A percentile compares a stretch with the other conserved stretches of the same genome.
Evolutionary conservation across 164 flowering plant species (phyloP).

Genomic region (Amborella trichopoda): DNA sequence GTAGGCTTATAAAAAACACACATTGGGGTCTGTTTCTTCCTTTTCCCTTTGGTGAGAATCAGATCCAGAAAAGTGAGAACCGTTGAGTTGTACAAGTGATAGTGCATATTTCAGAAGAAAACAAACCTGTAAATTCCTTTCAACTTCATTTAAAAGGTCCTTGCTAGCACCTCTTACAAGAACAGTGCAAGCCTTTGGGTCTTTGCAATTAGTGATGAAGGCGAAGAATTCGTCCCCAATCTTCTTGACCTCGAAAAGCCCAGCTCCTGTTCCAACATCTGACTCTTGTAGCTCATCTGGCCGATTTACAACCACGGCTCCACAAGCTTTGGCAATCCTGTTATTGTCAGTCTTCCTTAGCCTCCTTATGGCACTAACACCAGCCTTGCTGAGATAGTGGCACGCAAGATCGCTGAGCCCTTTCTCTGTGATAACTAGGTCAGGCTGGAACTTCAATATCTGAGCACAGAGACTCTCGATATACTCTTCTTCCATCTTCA

Average conservation of each 20-base stretch:
- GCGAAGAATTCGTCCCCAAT: constrained; percentile 95
- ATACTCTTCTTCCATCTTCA: constrained; percentile 92
- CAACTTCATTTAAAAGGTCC: constrained; percentile 95
- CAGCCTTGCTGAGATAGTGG: constrained; percentile 88
- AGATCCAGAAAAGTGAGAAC: too few relatives aligned
- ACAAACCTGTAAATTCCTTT: constrained; percentile 86
- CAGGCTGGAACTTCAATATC: constrained; percentile 83
- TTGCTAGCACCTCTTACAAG: constrained; percentile 93
- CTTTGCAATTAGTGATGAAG: constrained; percentile 78
- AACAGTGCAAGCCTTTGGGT: constrained; percentile 92
- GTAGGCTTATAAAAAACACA: too few relatives aligned
- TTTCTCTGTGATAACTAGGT: constrained; percentile 87
- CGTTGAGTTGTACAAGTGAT: too few relatives aligned
- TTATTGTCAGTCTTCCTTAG: constrained; percentile 89
- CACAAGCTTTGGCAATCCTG: constrained; percentile 94
- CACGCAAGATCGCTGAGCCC: constrained; percentile 96
- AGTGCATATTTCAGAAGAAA: too few relatives aligned
- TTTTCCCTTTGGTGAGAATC: too few relatives aligned
- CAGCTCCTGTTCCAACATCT: constrained; percentile 91
- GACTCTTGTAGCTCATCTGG: constrained; percentile 97
- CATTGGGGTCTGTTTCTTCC: too few relatives aligned
- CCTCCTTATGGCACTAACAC: constrained; percentile 91
- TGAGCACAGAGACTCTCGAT: constrained; percentile 63
- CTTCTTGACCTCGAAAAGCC: constrained; percentile 90
- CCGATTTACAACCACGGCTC: constrained; percentile 84